Percentiles rank a stretch among this genome's conserved stretches.
These are phyloP conservation scores for Arachnopeziza araneosa DNA, from an alignment of 2,329 filamentous ascomycete genomes.

Conservation along the genomic window DNA sequence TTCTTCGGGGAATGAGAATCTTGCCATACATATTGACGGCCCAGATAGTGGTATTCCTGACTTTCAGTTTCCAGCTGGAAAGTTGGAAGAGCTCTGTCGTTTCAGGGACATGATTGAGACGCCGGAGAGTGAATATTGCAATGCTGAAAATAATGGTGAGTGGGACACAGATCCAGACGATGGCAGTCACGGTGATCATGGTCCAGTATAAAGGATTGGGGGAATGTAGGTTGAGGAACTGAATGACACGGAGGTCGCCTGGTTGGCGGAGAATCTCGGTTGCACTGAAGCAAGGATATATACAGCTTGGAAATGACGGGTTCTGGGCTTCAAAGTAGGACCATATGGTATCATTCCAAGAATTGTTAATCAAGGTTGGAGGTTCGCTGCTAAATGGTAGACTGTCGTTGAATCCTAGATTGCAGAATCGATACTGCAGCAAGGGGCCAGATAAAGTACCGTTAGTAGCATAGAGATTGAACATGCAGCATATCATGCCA, in stretches of 20 bases:
- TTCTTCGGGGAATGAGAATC: no score
- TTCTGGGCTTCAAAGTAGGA: neutral
- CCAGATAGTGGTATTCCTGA: no score
- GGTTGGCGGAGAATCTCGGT: neutral
- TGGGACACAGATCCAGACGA: no score
- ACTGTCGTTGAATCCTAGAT: neutral
- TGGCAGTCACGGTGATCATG: no score
- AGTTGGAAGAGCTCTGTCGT: no score
- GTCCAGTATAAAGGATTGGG: no score
- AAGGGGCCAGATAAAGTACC: neutral
- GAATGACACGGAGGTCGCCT: neutral
- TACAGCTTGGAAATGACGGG: neutral
- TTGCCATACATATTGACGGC: no score
- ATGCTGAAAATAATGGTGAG: no score
- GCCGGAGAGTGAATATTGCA: no score
- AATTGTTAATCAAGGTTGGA: neutral
- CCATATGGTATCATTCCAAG: slow-evolving; percentile 1
- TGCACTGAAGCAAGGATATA: neutral
- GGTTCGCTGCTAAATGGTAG: neutral
- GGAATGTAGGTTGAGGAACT: neutral
- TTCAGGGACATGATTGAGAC: no score
- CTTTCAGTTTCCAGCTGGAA: no score
- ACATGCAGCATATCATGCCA: neutral
- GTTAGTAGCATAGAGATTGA: neutral
- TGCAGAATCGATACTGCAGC: no score